phyloP scores from a whole-genome alignment of 495 filamentous ascomycete species.

The Clohesyomyces aquaticus region DNA sequence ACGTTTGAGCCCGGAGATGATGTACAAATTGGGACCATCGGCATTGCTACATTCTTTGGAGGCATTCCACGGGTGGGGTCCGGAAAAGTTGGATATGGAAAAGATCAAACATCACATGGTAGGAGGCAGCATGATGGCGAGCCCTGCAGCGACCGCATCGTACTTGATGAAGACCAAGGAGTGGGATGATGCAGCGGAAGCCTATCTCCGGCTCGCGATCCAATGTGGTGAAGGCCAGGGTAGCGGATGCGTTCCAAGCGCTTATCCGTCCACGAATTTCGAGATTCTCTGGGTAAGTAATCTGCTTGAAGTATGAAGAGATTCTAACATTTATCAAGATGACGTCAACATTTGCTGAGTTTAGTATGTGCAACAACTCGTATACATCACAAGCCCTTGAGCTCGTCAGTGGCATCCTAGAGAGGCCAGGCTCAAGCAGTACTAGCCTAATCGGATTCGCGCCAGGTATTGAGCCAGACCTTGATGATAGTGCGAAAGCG shows the following conservation, averaged over 20 bases:
- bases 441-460: no score
- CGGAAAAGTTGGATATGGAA: not conserved
- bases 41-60: not conserved
- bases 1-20: not conserved
- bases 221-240: not conserved
- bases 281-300: conserved; percentile 11
- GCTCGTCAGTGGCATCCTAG: no score
- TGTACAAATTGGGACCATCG: not conserved
- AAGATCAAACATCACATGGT: not conserved
- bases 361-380: no score
- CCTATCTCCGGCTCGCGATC: not conserved
- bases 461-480: no score
- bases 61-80: not conserved
- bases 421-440: no score
- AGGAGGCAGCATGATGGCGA: conserved; percentile 1
- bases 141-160: not conserved
- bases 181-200: conserved; percentile 10
- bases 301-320: not conserved
- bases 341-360: no score
- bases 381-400: no score
- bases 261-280: not conserved
- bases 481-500: no score
- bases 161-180: not conserved
- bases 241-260: not conserved
- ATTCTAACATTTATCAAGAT: no score